A percentile compares a stretch with the other conserved stretches of the same genome.
Conservation (phyloP, 495 filamentous ascomycete genomes). For the Daldinia loculata region DNA sequence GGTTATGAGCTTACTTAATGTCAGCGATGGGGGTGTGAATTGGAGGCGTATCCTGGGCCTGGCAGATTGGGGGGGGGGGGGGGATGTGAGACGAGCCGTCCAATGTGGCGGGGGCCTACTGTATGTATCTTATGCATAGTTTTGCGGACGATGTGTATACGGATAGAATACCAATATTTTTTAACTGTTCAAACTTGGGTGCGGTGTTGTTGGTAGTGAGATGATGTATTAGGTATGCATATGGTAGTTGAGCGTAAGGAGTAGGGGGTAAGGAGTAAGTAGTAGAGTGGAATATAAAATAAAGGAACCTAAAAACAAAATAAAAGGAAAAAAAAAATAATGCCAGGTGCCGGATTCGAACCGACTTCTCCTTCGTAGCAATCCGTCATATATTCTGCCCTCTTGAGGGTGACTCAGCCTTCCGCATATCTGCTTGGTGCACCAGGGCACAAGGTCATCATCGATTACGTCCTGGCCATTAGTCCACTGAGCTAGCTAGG, state of each 20-base stretch:
- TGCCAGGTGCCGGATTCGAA: neutral
- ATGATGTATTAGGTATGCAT: too few relatives aligned
- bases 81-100: constrained; percentile 15
- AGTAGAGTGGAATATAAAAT: neutral
- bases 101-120: constrained; percentile 12
- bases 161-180: constrained; percentile 38
- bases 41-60: constrained; percentile 2
- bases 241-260: neutral
- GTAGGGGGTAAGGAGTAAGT: too few relatives aligned
- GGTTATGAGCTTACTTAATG: neutral
- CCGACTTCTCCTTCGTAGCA: neutral
- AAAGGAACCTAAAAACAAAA: neutral
- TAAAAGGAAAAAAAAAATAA: neutral
- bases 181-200: constrained; percentile 15
- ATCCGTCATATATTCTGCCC: neutral
- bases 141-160: constrained; percentile 42
- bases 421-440: too few relatives aligned
- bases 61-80: constrained; percentile 6
- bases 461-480: too few relatives aligned
- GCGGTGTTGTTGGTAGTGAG: neutral
- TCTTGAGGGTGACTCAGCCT: too few relatives aligned
- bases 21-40: constrained; percentile 11
- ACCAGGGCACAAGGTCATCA: too few relatives aligned
- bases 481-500: neutral
- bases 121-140: constrained; percentile 44